Conservation (phyloP, 805 yeast genomes). For the Pichia deserticola region DNA sequence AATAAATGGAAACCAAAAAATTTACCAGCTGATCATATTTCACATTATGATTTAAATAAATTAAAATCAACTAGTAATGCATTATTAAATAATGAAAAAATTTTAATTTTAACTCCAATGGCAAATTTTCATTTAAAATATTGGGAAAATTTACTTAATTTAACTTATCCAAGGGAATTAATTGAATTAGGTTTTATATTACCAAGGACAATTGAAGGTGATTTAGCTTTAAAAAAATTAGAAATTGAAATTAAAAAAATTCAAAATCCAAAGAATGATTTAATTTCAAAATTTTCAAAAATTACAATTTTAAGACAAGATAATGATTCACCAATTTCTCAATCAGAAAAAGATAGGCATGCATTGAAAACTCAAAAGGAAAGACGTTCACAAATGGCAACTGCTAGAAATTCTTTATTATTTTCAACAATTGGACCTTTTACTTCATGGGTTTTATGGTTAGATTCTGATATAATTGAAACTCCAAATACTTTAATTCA, state of each 20-base stretch:
- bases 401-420: slow-evolving; percentile 85
- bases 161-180: slow-evolving; percentile 77
- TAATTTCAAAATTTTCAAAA: slow-evolving; percentile 64
- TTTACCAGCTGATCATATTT: slow-evolving; percentile 64
- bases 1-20: slow-evolving; percentile 44
- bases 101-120: slow-evolving; percentile 84
- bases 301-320: slow-evolving; percentile 90
- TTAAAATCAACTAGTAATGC: slow-evolving; percentile 68
- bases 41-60: slow-evolving; percentile 78
- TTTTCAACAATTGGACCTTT: slow-evolving; percentile 85
- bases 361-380: slow-evolving; percentile 80
- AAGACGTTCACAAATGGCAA: slow-evolving; percentile 84
- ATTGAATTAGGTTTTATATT: slow-evolving; percentile 87
- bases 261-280: slow-evolving; percentile 49
- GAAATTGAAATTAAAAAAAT: slow-evolving; percentile 68
- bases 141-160: slow-evolving; percentile 74
- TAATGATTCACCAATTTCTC: slow-evolving; percentile 64
- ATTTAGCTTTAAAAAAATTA: slow-evolving; percentile 60
- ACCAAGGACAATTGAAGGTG: slow-evolving; percentile 80
- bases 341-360: slow-evolving; percentile 83
- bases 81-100: slow-evolving; percentile 68
- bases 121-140: slow-evolving; percentile 77
- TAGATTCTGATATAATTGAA: slow-evolving; percentile 91
- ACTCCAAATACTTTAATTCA: slow-evolving; percentile 77
- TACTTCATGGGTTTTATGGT: slow-evolving; percentile 94